Percentiles rank a stretch among this genome's conserved stretches.
Evolutionary conservation across 768 basidiomycete genomes (phyloP).

Genomic region (Kwoniella sp.): DNA sequence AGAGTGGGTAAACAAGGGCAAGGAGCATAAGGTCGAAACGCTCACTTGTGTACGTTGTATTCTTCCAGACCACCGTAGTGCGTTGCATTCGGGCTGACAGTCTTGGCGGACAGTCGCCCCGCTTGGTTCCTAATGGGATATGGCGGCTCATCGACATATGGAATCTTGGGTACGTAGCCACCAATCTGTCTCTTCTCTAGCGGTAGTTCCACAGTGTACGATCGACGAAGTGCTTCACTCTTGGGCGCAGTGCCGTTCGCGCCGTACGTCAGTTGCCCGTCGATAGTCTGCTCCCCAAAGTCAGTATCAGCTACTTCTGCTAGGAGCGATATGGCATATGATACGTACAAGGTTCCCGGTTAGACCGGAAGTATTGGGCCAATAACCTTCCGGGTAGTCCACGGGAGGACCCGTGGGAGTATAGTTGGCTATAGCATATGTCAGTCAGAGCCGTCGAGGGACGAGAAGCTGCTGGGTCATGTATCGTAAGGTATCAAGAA

Average conservation of each 20-base stretch:
- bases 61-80: conserved; percentile 63
- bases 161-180: conserved; percentile 11
- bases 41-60: conserved; percentile 37
- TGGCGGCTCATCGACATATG: conserved; percentile 39
- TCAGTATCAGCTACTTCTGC: too few relatives aligned
- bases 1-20: too few relatives aligned
- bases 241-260: conserved; percentile 20
- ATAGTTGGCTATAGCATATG: conserved; percentile 13
- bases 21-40: too few relatives aligned
- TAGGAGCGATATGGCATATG: too few relatives aligned
- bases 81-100: conserved; percentile 72
- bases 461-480: too few relatives aligned
- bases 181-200: conserved; percentile 6
- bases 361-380: conserved; percentile 17
- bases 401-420: conserved; percentile 17
- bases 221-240: conserved; percentile 16
- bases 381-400: conserved; percentile 19
- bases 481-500: background rate
- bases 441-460: too few relatives aligned
- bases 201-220: conserved; percentile 5
- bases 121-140: conserved; percentile 67
- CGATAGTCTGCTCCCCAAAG: conserved; percentile 7
- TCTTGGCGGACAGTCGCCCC: conserved; percentile 63
- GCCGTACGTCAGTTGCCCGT: conserved; percentile 14
- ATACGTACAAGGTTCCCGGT: conserved; percentile 15